A percentile compares a stretch with the other conserved stretches of the same genome.
Conservation (phyloP, 345 rosid species). For the Salix viminalis region DNA sequence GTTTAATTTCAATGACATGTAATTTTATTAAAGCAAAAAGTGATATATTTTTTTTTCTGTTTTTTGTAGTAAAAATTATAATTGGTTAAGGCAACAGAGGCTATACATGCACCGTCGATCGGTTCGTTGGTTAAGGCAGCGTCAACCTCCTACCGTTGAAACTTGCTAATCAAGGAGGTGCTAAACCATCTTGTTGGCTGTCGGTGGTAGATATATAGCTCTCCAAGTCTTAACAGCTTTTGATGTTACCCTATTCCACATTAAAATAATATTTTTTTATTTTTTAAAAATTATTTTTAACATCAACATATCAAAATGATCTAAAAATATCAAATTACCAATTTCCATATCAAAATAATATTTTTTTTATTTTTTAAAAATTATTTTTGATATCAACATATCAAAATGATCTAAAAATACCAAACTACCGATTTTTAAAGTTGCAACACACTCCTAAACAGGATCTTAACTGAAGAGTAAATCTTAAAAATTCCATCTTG, state of each 20-base stretch:
- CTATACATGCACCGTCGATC: slow-evolving; percentile 3
- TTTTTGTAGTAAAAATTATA: neutral
- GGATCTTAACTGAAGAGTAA: no score
- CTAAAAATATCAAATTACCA: no score
- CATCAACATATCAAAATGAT: no score
- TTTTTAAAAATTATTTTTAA: no score
- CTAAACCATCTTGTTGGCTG: slow-evolving; percentile 24
- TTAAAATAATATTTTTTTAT: no score
- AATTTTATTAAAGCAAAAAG: neutral
- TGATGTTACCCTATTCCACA: slow-evolving; percentile 18
- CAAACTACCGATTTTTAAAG: no score
- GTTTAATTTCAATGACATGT: no score
- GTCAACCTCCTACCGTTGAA: slow-evolving; percentile 24
- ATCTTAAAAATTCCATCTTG: no score
- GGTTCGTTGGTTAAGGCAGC: slow-evolving; percentile 1
- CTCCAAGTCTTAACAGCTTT: slow-evolving; percentile 23
- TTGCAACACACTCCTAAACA: no score
- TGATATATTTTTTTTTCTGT: neutral
- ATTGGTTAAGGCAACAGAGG: neutral
- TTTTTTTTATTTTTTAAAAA: no score
- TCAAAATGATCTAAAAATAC: no score
- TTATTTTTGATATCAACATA: no score
- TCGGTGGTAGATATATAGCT: slow-evolving; percentile 16
- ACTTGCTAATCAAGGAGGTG: slow-evolving; percentile 32
- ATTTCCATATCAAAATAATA: neutral